A percentile compares a stretch with the other conserved stretches of the same genome.
phyloP scores from a whole-genome alignment of 148 eudicot species.

The Gaultheria prostrata region DNA sequence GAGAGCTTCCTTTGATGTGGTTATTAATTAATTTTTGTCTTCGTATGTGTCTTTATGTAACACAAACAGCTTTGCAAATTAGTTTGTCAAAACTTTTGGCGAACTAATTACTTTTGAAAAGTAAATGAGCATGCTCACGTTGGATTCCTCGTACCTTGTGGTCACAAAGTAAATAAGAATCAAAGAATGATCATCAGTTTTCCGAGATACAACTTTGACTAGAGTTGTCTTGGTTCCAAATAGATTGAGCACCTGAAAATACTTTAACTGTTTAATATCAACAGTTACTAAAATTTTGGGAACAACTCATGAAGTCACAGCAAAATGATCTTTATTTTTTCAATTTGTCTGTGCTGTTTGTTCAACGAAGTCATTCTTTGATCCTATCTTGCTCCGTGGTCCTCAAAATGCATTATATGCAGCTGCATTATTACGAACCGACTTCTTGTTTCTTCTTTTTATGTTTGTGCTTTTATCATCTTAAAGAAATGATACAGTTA shows the following conservation, averaged over 20 bases:
- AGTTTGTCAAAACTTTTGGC: background rate
- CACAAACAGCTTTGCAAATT: background rate
- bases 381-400: background rate
- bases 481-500: background rate
- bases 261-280: too few relatives aligned
- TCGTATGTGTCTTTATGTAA: background rate
- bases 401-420: background rate
- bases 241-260: too few relatives aligned
- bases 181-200: background rate
- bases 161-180: background rate
- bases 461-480: background rate
- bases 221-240: too few relatives aligned
- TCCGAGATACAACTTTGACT: too few relatives aligned
- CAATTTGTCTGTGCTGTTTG: constrained; percentile 6
- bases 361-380: background rate
- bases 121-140: background rate
- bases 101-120: background rate
- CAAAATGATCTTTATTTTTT: background rate
- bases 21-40: background rate
- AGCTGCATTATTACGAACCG: background rate
- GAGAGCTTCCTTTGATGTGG: constrained; percentile 6
- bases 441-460: background rate
- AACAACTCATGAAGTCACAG: background rate
- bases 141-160: background rate
- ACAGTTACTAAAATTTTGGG: background rate